Percentiles rank a stretch among this genome's conserved stretches.
Conservation (phyloP, 257 asterid species). For the Fraxinus americana region DNA sequence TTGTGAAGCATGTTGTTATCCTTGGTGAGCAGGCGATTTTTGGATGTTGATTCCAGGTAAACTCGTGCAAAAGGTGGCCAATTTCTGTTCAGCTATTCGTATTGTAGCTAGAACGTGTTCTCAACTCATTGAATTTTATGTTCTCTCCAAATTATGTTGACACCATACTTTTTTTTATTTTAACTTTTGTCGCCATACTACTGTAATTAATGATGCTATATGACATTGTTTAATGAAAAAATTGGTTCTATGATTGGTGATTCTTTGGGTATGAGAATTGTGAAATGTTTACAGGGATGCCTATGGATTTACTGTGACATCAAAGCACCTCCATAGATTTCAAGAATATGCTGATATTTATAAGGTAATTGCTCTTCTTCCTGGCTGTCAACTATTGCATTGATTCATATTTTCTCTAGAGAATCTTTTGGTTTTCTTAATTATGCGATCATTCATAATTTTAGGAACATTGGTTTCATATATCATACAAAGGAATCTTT, state of each 20-base stretch:
- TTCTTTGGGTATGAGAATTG: slow-evolving; percentile 8
- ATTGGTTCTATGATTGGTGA: neutral
- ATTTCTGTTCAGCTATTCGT: neutral
- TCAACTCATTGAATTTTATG: neutral
- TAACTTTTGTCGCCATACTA: slow-evolving; percentile 9
- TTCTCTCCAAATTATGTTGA: neutral
- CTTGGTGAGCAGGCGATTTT: slow-evolving; percentile 92
- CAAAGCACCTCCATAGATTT: slow-evolving; percentile 77
- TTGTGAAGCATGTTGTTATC: slow-evolving; percentile 90
- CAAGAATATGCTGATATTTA: slow-evolving; percentile 75
- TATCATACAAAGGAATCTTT: slow-evolving; percentile 3
- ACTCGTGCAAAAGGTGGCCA: neutral
- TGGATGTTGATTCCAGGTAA: slow-evolving; percentile 92
- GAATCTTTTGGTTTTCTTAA: neutral
- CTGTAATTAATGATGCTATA: slow-evolving; percentile 13
- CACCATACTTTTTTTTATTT: neutral
- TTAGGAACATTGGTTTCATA: neutral
- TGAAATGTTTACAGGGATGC: slow-evolving; percentile 75
- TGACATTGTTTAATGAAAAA: neutral
- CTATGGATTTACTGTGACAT: slow-evolving; percentile 96
- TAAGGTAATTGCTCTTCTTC: slow-evolving; percentile 50
- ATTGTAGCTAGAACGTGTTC: neutral
- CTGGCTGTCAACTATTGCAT: neutral
- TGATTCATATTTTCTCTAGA: neutral
- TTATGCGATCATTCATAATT: slow-evolving; percentile 4